Conservation (phyloP, 1,284 basidiomycete genomes). For the Cryptococcus sp. region DNA sequence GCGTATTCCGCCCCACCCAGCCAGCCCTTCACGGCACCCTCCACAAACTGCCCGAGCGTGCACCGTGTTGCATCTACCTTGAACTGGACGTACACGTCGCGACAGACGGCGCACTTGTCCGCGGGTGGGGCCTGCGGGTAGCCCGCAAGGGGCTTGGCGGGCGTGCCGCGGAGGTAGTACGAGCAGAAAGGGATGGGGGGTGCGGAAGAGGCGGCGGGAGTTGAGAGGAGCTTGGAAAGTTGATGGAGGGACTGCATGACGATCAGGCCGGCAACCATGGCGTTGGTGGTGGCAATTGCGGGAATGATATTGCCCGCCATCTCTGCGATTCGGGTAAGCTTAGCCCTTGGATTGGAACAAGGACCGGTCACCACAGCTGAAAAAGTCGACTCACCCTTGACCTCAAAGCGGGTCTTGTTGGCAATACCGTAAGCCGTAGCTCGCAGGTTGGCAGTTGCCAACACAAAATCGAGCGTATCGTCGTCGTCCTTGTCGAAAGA, state of each 20-base stretch:
- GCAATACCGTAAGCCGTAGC: slow-evolving; percentile 85
- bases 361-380: neutral
- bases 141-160: slow-evolving; percentile 67
- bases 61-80: slow-evolving; percentile 64
- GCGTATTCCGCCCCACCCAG: slow-evolving; percentile 51
- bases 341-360: neutral
- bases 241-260: slow-evolving; percentile 87
- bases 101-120: slow-evolving; percentile 74
- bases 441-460: slow-evolving; percentile 87
- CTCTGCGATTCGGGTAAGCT: slow-evolving; percentile 56
- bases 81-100: slow-evolving; percentile 75
- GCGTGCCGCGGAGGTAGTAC: slow-evolving; percentile 71
- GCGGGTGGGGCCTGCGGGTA: slow-evolving; percentile 63
- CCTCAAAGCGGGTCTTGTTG: slow-evolving; percentile 88
- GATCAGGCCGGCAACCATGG: slow-evolving; percentile 90
- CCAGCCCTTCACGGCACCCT: slow-evolving; percentile 54
- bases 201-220: slow-evolving; percentile 9
- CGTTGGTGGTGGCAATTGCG: slow-evolving; percentile 98
- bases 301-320: slow-evolving; percentile 99
- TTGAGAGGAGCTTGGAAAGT: slow-evolving; percentile 51
- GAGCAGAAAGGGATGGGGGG: slow-evolving; percentile 54
- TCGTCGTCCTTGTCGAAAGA: slow-evolving; percentile 98
- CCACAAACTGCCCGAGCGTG: slow-evolving; percentile 69
- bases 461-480: slow-evolving; percentile 94
- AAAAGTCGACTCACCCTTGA: slow-evolving; percentile 67